Conservation (phyloP, 2,329 filamentous ascomycete genomes). For the Nigrospora oryzae region DNA sequence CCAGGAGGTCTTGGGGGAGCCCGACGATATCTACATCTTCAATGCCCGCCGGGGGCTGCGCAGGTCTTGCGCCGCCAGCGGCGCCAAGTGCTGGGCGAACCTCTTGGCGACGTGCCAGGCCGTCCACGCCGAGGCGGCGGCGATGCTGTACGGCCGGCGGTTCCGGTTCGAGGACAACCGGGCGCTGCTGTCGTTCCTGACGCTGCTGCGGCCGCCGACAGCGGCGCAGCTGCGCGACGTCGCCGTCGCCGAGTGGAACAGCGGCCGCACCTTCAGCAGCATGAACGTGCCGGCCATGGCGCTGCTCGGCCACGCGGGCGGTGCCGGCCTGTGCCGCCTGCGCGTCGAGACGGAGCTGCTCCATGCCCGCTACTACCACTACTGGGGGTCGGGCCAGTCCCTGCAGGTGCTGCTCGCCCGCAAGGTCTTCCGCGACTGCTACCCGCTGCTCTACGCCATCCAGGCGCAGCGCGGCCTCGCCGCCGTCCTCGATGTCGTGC, state of each 20-base stretch:
- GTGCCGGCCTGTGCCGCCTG: not conserved
- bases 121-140: not conserved
- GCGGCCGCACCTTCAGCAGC: not conserved
- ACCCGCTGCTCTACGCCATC: not conserved
- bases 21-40: too few relatives aligned
- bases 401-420: not conserved
- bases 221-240: not conserved
- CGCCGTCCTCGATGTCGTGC: not conserved
- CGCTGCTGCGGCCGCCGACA: not conserved
- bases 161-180: not conserved
- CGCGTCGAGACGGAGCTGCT: not conserved
- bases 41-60: too few relatives aligned
- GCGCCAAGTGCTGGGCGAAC: too few relatives aligned
- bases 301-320: not conserved
- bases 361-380: not conserved
- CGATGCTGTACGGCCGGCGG: not conserved
- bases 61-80: too few relatives aligned
- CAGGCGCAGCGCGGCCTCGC: not conserved
- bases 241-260: not conserved
- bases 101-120: not conserved
- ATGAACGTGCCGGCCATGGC: not conserved
- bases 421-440: constrained; percentile 1
- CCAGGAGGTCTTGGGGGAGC: not conserved
- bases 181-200: not conserved
- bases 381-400: not conserved